These are phyloP conservation scores for Calonectria montana DNA, from an alignment of 2,329 filamentous ascomycete species.

Conservation along the genomic window DNA sequence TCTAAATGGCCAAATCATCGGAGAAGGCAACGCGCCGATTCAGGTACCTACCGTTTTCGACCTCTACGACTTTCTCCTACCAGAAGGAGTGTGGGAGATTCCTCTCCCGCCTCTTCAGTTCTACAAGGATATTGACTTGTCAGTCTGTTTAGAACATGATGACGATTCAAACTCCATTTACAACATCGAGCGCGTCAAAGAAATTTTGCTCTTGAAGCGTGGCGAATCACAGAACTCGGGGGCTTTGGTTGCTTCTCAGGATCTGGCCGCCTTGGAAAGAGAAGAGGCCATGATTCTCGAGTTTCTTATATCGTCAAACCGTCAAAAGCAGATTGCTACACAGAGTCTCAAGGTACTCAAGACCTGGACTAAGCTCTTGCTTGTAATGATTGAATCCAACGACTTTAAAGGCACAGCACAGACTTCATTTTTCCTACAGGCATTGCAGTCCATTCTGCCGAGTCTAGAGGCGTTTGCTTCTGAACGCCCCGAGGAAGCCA, in stretches of 20 bases:
- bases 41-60: slow-evolving; percentile 86
- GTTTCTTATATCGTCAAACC: slow-evolving; percentile 73
- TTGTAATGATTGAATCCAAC: slow-evolving; percentile 85
- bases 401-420: slow-evolving; percentile 80
- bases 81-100: slow-evolving; percentile 62
- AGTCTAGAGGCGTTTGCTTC: slow-evolving; percentile 84
- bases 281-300: slow-evolving; percentile 72
- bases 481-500: slow-evolving; percentile 75
- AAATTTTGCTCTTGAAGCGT: slow-evolving; percentile 78
- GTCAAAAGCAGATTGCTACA: slow-evolving; percentile 66
- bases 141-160: slow-evolving; percentile 71
- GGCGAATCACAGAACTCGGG: slow-evolving; percentile 68
- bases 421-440: slow-evolving; percentile 84
- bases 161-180: slow-evolving; percentile 69
- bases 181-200: slow-evolving; percentile 76
- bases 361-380: slow-evolving; percentile 86
- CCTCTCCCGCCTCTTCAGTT: slow-evolving; percentile 66
- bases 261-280: slow-evolving; percentile 61
- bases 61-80: slow-evolving; percentile 86
- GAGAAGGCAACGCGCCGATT: slow-evolving; percentile 73
- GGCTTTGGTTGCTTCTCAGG: slow-evolving; percentile 61
- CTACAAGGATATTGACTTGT: slow-evolving; percentile 75
- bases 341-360: slow-evolving; percentile 76
- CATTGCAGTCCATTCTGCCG: slow-evolving; percentile 87
- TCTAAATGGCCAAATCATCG: slow-evolving; percentile 80